phyloP scores from a whole-genome alignment of 1,284 basidiomycete species.

The Ganoderma meredithae region DNA sequence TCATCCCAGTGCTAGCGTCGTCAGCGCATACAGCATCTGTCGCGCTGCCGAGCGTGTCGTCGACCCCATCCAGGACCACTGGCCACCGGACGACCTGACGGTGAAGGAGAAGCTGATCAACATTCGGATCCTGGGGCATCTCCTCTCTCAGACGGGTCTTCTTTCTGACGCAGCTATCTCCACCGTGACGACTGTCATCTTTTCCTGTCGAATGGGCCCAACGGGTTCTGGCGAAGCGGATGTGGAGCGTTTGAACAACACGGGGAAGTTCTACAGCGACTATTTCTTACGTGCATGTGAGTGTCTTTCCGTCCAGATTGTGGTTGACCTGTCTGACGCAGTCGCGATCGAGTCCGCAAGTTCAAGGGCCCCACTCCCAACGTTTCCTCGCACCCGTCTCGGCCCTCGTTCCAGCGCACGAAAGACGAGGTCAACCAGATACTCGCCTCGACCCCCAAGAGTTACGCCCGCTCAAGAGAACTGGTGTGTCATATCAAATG shows the following conservation, averaged over 20 bases:
- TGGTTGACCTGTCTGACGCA: neutral
- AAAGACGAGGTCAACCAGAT: neutral
- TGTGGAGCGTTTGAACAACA: neutral
- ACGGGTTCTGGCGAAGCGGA: neutral
- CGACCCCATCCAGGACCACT: neutral
- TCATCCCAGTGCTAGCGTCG: neutral
- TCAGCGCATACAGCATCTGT: slow-evolving; percentile 1
- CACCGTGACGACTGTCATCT: neutral
- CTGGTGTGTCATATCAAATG: neutral
- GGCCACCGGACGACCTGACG: neutral
- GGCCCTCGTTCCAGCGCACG: neutral
- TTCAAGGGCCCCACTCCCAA: neutral
- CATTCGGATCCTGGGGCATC: slow-evolving; percentile 6
- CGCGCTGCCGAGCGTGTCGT: neutral
- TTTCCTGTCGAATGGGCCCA: neutral
- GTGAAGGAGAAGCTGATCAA: neutral
- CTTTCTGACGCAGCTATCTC: slow-evolving; percentile 1
- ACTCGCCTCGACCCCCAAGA: neutral
- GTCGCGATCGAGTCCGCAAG: neutral
- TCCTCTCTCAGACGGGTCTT: neutral
- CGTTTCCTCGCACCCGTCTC: neutral
- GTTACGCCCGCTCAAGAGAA: neutral
- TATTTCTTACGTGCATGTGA: neutral
- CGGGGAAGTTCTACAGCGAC: neutral
- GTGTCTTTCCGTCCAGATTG: neutral